phyloP scores from a whole-genome alignment of 2,329 filamentous ascomycete genomes.

The Penicillium sp. region DNA sequence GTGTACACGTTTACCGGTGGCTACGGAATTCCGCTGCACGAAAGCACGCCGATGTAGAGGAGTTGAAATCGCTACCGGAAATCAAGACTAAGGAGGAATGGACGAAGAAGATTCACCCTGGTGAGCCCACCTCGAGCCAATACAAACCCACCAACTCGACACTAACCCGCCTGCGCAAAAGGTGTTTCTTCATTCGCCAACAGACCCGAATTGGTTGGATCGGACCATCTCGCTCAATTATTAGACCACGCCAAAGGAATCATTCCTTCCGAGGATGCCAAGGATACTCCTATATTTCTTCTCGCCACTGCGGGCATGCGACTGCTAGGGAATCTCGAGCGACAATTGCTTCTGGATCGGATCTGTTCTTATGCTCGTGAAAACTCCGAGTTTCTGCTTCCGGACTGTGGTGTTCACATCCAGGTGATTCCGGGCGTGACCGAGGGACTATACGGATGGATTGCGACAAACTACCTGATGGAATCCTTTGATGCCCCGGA shows the following conservation, averaged over 20 bases:
- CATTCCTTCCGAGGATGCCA: conserved; percentile 71
- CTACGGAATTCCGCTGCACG: conserved; percentile 69
- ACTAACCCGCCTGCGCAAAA: conserved; percentile 25
- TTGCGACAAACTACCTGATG: conserved; percentile 91
- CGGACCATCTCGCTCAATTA: conserved; percentile 74
- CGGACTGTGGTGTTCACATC: conserved; percentile 85
- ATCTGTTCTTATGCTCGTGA: conserved; percentile 79
- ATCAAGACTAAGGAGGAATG: conserved; percentile 80
- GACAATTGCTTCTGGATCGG: conserved; percentile 67
- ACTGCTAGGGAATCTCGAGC: conserved; percentile 70
- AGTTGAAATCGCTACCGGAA: conserved; percentile 69
- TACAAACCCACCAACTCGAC: not conserved
- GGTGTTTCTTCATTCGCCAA: conserved; percentile 84
- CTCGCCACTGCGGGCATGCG: conserved; percentile 96
- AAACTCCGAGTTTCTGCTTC: conserved; percentile 76
- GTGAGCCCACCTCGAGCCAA: conserved; percentile 39
- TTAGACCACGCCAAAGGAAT: conserved; percentile 77
- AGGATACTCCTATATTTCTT: conserved; percentile 86
- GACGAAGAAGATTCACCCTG: conserved; percentile 92
- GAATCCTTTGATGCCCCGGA: conserved; percentile 81
- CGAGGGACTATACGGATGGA: conserved; percentile 94
- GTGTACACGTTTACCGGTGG: conserved; percentile 93
- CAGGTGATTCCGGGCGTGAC: conserved; percentile 95
- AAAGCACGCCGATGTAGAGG: conserved; percentile 56
- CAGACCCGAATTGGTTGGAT: conserved; percentile 70